A percentile compares a stretch with the other conserved stretches of the same genome.
These are phyloP conservation scores for Plasmodium adleri DNA, from an alignment of 169 alveolate genomes.

Conservation along the genomic window DNA sequence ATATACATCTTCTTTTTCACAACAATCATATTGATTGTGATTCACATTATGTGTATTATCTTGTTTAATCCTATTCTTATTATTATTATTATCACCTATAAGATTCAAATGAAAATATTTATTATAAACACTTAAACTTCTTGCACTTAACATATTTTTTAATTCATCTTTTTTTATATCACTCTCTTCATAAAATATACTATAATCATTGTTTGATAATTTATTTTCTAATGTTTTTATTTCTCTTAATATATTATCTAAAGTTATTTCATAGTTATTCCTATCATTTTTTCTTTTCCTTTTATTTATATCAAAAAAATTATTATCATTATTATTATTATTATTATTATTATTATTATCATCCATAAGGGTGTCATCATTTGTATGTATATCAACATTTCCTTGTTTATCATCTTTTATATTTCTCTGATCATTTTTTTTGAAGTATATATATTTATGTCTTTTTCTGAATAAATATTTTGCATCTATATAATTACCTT, in stretches of 20 bases:
- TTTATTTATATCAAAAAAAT: not conserved
- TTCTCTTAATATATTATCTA: conserved; percentile 39
- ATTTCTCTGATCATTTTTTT: not conserved
- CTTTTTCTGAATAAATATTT: conserved; percentile 36
- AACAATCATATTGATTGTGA: not conserved
- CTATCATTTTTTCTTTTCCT: not conserved
- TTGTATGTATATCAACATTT: not conserved
- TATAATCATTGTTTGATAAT: conserved; percentile 10
- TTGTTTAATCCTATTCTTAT: not conserved
- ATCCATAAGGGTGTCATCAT: not conserved
- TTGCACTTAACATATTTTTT: conserved; percentile 1
- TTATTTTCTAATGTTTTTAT: conserved; percentile 34
- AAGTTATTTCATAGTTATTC: conserved; percentile 1
- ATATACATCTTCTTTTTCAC: not conserved
- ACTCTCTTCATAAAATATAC: not conserved
- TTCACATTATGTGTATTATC: not conserved
- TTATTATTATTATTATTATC: not conserved
- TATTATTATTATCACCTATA: not conserved
- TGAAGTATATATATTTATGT: not conserved
- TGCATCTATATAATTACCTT: conserved; percentile 41
- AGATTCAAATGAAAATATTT: not conserved
- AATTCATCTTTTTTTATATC: conserved; percentile 10
- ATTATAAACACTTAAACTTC: not conserved
- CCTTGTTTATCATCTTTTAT: not conserved
- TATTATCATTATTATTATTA: not conserved